phyloP scores from a whole-genome alignment of 345 rosid genomes.

The Ailanthus altissimus region DNA sequence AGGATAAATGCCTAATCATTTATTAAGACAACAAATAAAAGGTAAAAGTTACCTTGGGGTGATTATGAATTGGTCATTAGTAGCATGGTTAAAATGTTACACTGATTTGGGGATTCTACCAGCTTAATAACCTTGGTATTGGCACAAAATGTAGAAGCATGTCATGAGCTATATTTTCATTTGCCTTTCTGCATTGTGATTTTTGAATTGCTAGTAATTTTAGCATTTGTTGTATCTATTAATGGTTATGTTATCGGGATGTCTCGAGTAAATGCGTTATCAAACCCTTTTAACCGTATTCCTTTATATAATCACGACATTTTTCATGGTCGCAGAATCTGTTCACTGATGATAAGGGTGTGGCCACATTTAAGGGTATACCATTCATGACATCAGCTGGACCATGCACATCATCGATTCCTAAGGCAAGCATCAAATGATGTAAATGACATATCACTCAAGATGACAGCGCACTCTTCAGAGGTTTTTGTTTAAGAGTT shows the following conservation, averaged over 20 bases:
- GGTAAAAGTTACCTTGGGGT: neutral
- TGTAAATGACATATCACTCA: neutral
- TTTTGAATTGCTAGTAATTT: neutral
- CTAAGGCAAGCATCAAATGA: conserved; percentile 81
- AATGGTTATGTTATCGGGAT: neutral
- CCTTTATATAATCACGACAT: neutral
- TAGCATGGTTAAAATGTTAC: neutral
- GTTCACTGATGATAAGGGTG: conserved; percentile 82
- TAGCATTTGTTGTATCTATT: neutral
- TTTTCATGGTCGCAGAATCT: conserved; percentile 63
- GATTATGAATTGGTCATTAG: neutral
- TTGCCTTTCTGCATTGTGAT: neutral
- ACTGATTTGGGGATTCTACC: neutral
- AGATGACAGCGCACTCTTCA: neutral
- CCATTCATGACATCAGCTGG: conserved; percentile 95
- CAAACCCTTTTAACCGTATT: neutral
- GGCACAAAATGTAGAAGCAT: neutral
- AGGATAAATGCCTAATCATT: neutral
- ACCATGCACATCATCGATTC: conserved; percentile 73
- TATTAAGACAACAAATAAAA: conserved; percentile 1
- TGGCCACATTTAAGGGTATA: conserved; percentile 88
- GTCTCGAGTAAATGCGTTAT: neutral
- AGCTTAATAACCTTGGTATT: neutral
- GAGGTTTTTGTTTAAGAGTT: conserved; percentile 11
- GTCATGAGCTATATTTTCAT: neutral